Evolutionary conservation across 495 filamentous ascomycete genomes (phyloP).

Genomic region (Clohesyomyces aquaticus): DNA sequence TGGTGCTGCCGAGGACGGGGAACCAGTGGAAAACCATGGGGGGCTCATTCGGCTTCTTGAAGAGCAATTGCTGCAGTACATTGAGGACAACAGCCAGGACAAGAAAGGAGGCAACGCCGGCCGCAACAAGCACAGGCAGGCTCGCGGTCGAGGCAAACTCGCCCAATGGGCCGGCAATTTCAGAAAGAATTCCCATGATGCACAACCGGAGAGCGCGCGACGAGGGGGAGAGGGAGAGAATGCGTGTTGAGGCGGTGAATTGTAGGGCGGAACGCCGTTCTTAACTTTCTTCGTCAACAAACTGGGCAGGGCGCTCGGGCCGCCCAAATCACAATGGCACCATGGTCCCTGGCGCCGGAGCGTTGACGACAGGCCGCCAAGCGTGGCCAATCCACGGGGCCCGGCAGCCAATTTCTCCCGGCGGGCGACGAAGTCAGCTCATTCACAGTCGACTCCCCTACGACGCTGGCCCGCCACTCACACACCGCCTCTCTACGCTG

Average conservation of each 20-base stretch:
- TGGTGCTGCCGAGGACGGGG: slow-evolving; percentile 64
- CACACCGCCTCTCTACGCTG: background rate
- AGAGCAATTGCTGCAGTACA: slow-evolving; percentile 49
- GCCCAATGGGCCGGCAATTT: slow-evolving; percentile 36
- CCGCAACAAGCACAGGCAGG: slow-evolving; percentile 21
- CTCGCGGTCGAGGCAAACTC: slow-evolving; percentile 22
- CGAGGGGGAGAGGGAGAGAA: background rate
- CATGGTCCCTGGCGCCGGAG: background rate
- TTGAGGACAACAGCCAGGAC: slow-evolving; percentile 40
- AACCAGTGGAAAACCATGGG: slow-evolving; percentile 70
- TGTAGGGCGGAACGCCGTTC: background rate
- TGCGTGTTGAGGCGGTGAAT: slow-evolving; percentile 9
- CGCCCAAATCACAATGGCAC: background rate
- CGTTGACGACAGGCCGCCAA: background rate
- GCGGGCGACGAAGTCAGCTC: background rate
- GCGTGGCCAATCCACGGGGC: background rate
- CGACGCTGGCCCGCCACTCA: background rate
- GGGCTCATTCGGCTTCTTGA: slow-evolving; percentile 56
- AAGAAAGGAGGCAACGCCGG: slow-evolving; percentile 37
- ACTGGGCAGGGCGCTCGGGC: slow-evolving; percentile 9
- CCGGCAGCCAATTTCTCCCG: no score
- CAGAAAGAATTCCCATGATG: slow-evolving; percentile 35
- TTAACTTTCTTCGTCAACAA: slow-evolving; percentile 5
- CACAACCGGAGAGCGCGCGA: slow-evolving; percentile 6
- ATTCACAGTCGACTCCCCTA: background rate